A percentile compares a stretch with the other conserved stretches of the same genome.
phyloP scores from a whole-genome alignment of 306 rosid genomes.

The Comarum palustre region DNA sequence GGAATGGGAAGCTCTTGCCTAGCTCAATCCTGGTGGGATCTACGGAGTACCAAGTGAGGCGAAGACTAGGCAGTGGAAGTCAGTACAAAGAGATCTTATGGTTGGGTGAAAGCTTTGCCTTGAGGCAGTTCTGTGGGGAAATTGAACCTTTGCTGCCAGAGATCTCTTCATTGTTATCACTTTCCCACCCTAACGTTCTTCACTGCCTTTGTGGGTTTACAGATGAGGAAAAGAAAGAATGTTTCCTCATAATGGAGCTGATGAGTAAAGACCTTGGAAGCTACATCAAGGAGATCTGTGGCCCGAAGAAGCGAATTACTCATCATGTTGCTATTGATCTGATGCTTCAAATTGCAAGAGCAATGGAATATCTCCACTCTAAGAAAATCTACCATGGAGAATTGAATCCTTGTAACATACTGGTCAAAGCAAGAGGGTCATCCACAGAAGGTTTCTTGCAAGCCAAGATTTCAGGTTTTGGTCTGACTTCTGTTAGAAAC shows the following conservation, averaged over 20 bases:
- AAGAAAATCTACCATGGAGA: conserved; percentile 70
- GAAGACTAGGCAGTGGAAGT: conserved; percentile 67
- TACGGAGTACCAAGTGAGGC: conserved; percentile 69
- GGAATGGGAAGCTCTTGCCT: conserved; percentile 55
- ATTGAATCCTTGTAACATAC: conserved; percentile 64
- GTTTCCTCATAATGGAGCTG: conserved; percentile 67
- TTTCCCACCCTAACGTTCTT: conserved; percentile 77
- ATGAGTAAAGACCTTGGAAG: conserved; percentile 66
- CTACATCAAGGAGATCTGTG: conserved; percentile 62
- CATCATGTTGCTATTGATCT: conserved; percentile 73
- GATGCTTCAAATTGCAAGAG: conserved; percentile 95
- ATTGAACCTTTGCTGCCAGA: conserved; percentile 56
- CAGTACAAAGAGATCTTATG: conserved; percentile 74
- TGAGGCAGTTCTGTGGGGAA: conserved; percentile 63
- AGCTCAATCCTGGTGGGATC: conserved; percentile 60
- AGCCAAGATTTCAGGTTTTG: conserved; percentile 72
- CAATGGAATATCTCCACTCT: conserved; percentile 79
- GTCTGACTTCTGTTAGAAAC: conserved; percentile 44
- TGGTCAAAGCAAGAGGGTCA: conserved; percentile 58
- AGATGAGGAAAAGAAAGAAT: conserved; percentile 75
- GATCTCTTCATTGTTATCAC: conserved; percentile 55
- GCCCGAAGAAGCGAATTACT: conserved; percentile 52
- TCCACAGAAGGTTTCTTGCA: conserved; percentile 63
- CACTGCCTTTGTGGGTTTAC: conserved; percentile 63
- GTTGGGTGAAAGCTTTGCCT: conserved; percentile 77